Base-by-base conservation (phyloP, 2,329 filamentous ascomycete genomes). In the Dothistroma pini region DNA sequence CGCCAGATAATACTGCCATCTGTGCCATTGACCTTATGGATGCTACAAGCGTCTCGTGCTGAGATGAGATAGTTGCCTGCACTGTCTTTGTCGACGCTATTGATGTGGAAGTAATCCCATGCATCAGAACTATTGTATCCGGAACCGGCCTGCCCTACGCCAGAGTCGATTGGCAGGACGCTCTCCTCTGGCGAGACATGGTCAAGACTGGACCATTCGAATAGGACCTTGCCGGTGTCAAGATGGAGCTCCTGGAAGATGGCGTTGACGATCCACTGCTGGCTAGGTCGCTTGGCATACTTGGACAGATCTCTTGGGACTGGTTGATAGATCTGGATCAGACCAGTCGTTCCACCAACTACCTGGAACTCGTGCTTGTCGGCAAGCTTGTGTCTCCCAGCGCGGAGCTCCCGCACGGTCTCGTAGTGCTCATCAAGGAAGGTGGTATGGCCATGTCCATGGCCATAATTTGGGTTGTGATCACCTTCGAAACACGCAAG, bases 401-500 rank as follows among this genome's bases (percentile, higher is more conserved):
- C 82, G 1, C 81, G 77, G 6, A 86, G 73, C 66, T 83, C 80
- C 1, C 78, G 77, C 55, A 85, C 79, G 0, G 79, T 82, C 70
- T 84, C 79, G 65, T 86, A 86, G 52, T 81, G 76, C 68, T 82
- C 75, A 60, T 84, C 76, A 62, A 86, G 59, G 31, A 86, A 77
- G 0, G 80, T 83, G 25, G 78, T 76, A 63, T 84, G 81, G 1
- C 83, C 83, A 61, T 84, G 80, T 0, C 82, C 82, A 66, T 83
- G 81, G 2, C 81, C 82, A 66, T 84, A 81, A 0, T 72, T 75
- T 2, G 79, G 73, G 60, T 84, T 81, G 56, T 81, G 80, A 38
- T 80, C 77, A 1, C 83, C 83, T 63, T 85, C 80, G 54, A 85
- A 85, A 54, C 75, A 77, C 66, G 81, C 82, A 3, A 86, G 73